phyloP scores from a whole-genome alignment of 1,284 basidiomycete genomes.

The Cystobasidium sp. region DNA sequence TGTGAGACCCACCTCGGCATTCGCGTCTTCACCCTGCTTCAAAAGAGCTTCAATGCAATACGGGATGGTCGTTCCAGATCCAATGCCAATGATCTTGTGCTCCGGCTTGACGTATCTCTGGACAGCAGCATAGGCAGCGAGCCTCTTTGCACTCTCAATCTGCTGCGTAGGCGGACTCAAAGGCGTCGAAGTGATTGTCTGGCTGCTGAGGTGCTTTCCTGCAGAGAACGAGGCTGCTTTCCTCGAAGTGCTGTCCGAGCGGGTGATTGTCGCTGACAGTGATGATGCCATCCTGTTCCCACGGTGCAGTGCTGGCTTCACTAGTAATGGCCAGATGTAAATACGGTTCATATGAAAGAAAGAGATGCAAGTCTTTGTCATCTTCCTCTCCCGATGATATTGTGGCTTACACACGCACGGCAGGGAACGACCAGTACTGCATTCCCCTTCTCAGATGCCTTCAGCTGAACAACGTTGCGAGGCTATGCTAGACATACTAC shows the following conservation, averaged over 20 bases:
- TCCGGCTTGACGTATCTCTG: constrained; percentile 82
- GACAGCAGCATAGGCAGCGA: constrained; percentile 93
- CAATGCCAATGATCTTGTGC: constrained; percentile 89
- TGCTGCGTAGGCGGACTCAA: constrained; percentile 29
- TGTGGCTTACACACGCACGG: too few relatives aligned
- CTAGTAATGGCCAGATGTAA: neutral
- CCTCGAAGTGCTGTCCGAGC: constrained; percentile 4
- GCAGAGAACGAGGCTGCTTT: constrained; percentile 29
- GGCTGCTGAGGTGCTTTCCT: constrained; percentile 20
- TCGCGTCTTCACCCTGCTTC: constrained; percentile 76
- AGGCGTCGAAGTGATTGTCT: constrained; percentile 40
- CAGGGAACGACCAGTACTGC: too few relatives aligned
- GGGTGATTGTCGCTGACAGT: neutral
- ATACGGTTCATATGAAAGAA: neutral
- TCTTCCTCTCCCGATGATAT: too few relatives aligned
- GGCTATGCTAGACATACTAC: too few relatives aligned
- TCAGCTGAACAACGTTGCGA: too few relatives aligned
- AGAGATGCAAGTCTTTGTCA: too few relatives aligned
- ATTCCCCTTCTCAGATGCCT: too few relatives aligned
- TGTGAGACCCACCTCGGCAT: constrained; percentile 61
- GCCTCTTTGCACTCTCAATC: constrained; percentile 69
- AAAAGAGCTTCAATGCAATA: constrained; percentile 96
- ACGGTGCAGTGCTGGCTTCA: neutral
- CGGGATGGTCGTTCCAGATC: constrained; percentile 89
- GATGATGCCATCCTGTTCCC: neutral